A percentile compares a stretch with the other conserved stretches of the same genome.
Evolutionary conservation across 2,329 filamentous ascomycete genomes (phyloP).

Genomic region (Ceratocystis albifundus): DNA sequence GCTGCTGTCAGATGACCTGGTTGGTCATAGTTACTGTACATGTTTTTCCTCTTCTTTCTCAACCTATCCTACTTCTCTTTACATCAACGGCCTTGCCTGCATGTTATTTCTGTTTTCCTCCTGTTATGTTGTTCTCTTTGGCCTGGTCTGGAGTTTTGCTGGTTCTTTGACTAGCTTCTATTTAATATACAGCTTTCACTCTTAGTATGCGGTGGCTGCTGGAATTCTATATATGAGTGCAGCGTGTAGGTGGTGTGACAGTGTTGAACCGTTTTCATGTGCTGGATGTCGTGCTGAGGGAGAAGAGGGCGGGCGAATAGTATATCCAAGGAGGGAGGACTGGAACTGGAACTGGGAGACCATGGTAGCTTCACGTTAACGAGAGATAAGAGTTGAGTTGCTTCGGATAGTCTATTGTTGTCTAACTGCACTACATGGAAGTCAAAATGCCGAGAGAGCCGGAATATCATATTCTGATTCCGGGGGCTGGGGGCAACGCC

Average conservation of each 20-base stretch:
- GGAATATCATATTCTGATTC: too few relatives aligned
- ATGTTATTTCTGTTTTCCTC: not conserved
- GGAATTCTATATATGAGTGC: not conserved
- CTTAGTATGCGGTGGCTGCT: not conserved
- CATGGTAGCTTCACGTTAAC: too few relatives aligned
- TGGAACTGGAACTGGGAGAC: too few relatives aligned
- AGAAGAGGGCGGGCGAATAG: too few relatives aligned
- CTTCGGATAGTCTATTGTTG: too few relatives aligned
- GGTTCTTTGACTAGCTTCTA: slow-evolving; percentile 22
- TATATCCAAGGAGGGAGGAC: too few relatives aligned
- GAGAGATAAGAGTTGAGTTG: too few relatives aligned
- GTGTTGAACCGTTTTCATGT: not conserved
- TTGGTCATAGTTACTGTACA: slow-evolving; percentile 8
- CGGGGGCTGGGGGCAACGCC: too few relatives aligned
- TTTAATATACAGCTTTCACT: slow-evolving; percentile 21
- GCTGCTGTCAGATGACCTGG: not conserved
- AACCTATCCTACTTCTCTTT: not conserved
- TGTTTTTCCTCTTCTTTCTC: slow-evolving; percentile 5
- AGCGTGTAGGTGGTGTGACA: slow-evolving; percentile 5
- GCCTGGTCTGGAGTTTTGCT: slow-evolving; percentile 23
- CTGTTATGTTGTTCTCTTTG: slow-evolving; percentile 4
- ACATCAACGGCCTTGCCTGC: not conserved
- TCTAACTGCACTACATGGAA: too few relatives aligned
- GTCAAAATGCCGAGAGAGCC: too few relatives aligned
- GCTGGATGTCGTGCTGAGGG: not conserved